Percentiles rank a stretch among this genome's conserved stretches.
Evolutionary conservation across 257 asterid genomes (phyloP).

Genomic region (Leonotis leonurus): DNA sequence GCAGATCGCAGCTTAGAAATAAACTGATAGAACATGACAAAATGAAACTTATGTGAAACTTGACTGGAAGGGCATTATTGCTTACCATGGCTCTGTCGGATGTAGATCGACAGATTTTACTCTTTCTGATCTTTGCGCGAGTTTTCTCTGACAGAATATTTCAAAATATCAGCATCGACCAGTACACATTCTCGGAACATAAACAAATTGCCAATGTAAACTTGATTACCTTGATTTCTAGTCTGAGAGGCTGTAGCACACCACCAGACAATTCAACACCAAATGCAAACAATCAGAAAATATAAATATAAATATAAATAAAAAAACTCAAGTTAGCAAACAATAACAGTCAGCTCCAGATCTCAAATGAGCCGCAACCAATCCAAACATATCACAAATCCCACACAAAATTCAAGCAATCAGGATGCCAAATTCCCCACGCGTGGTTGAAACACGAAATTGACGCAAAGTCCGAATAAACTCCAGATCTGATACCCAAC

Average conservation of each 20-base stretch:
- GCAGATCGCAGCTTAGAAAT: constrained; percentile 1
- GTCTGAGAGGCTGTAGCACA: constrained; percentile 47
- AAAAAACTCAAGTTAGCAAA: constrained; percentile 17
- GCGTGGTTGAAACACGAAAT: constrained; percentile 1
- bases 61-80: not conserved
- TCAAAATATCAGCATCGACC: constrained; percentile 20
- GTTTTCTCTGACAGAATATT: constrained; percentile 41
- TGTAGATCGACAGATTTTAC: constrained; percentile 66
- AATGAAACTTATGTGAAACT: not conserved
- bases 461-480: not conserved
- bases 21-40: not conserved
- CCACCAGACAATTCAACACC: constrained; percentile 8
- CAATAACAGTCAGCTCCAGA: constrained; percentile 24
- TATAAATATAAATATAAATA: too few species aligned
- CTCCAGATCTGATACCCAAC: constrained; percentile 28
- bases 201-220: not conserved
- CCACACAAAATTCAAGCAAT: constrained; percentile 10
- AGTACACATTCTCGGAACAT: constrained; percentile 14
- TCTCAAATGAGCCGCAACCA: constrained; percentile 19
- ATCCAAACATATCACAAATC: constrained; percentile 21
- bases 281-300: constrained; percentile 4
- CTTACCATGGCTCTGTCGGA: constrained; percentile 69
- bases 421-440: constrained; percentile 13
- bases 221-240: constrained; percentile 45
- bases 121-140: constrained; percentile 65